Base-by-base conservation (phyloP, 2,329 filamentous ascomycete species). In the Stachybotrys elegans region DNA sequence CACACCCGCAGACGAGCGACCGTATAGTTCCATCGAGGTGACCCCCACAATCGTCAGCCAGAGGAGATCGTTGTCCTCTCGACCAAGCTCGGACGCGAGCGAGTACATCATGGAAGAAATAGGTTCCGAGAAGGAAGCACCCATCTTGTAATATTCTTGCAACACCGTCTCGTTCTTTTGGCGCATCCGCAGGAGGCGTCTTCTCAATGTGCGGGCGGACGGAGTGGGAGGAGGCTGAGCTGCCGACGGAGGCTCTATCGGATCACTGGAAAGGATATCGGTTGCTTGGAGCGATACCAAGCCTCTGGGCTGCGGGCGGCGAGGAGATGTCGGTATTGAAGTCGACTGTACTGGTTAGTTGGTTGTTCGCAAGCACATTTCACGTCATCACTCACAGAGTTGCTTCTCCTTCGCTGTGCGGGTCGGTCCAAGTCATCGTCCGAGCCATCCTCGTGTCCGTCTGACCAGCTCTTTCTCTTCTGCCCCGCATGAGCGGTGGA, bases 1-100 rank as follows among this genome's bases (percentile, higher is more conserved):
- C 22, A 93, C 75, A 20, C 89, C 89, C 12, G 87, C 84, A 36
- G 87, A 88, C 17, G 88, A 92, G 44, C 88, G 83, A 14, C 91
- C 91, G 52, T 93, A 95, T 1, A 96, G 76, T 61, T 96, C 91
- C 66, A 95, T 84, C 14, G 90, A 95, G n/a, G 87, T 90, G 27
- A 95, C 88, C 6, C 93, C 93, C 21, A 98, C 88, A 57, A 97
- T 95, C 6, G 90, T 83, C 46, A 95, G 77, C 93, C 93, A 98
- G 13, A 98, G 75, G 19, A 97, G 74, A 57, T 98, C 91, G 57
- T 97, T 98, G 63, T 97, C 92, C 72, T 97, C 93, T 43, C 91
- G 86, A 49, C 93, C 93, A 6, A 98, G 79, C 59, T 97, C 93
- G 2, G 91, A 95, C 2, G 92, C 93, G 13, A 98, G 75, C 1